These are phyloP conservation scores for Persicaria tinctoria DNA, from an alignment of 148 eudicot genomes.

Conservation along the genomic window DNA sequence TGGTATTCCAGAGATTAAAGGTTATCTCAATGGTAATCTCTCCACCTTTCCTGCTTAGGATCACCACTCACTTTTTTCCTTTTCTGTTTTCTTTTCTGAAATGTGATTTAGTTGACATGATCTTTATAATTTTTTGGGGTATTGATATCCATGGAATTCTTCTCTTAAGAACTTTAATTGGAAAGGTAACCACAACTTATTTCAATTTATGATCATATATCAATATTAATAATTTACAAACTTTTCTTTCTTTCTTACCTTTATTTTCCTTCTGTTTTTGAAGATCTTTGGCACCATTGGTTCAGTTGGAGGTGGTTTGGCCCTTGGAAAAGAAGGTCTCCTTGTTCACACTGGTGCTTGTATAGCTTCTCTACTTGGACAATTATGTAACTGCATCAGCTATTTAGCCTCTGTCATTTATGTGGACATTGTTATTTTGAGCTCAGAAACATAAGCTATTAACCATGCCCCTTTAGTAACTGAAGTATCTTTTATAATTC, in stretches of 20 bases:
- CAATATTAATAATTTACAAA: not conserved
- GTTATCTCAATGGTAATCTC: slow-evolving; percentile 85
- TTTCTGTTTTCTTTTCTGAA: no score
- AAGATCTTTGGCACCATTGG: slow-evolving; percentile 98
- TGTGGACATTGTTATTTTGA: not conserved
- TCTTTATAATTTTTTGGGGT: slow-evolving; percentile 37
- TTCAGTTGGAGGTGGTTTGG: slow-evolving; percentile 96
- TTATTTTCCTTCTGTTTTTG: slow-evolving; percentile 9
- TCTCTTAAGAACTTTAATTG: slow-evolving; percentile 84
- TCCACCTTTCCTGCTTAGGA: not conserved
- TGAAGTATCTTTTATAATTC: no score
- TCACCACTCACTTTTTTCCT: not conserved
- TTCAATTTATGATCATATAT: slow-evolving; percentile 9
- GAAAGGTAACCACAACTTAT: slow-evolving; percentile 54
- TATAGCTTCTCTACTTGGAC: slow-evolving; percentile 97
- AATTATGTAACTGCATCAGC: slow-evolving; percentile 35
- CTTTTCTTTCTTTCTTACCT: not conserved
- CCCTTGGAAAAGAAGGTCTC: slow-evolving; percentile 99
- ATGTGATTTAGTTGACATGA: not conserved
- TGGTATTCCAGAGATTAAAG: slow-evolving; percentile 98
- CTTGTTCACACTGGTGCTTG: slow-evolving; percentile 99
- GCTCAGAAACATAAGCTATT: not conserved
- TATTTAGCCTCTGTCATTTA: not conserved
- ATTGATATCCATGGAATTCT: slow-evolving; percentile 92
- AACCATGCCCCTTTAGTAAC: no score